Evolutionary conservation across 106 monocot species (phyloP).

Genomic region (Apostasia ramifera): DNA sequence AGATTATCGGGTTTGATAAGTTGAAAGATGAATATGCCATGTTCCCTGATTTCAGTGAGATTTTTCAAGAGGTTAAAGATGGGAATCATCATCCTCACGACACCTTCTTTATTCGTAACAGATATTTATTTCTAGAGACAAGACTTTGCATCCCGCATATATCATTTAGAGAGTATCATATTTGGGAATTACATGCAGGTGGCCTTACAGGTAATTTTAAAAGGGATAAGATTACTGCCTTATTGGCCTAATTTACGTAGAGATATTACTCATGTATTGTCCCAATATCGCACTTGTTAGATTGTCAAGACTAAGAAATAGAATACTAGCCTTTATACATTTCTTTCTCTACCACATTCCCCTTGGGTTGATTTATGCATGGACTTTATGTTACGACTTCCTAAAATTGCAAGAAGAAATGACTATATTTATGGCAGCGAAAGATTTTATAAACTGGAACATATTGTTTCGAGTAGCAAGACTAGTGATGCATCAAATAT

Average conservation of each 20-base stretch:
- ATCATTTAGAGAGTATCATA: not conserved
- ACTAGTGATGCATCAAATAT: not conserved
- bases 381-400: not conserved
- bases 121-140: not conserved
- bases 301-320: not conserved
- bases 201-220: not conserved
- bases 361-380: not conserved
- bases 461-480: not conserved
- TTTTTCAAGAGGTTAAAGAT: too few species aligned
- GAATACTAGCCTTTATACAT: not conserved
- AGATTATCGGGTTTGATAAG: not conserved
- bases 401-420: not conserved
- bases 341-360: not conserved
- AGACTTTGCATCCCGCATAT: not conserved
- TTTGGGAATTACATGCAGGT: not conserved
- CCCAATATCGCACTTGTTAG: not conserved
- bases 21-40: not conserved
- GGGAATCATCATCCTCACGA: too few species aligned
- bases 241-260: not conserved
- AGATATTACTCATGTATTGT: not conserved
- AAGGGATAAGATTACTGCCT: not conserved
- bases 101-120: not conserved
- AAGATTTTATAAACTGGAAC: not conserved
- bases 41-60: not conserved
- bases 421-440: not conserved